These are phyloP conservation scores for Nigrospora oryzae DNA, from an alignment of 2,329 filamentous ascomycete species.

Conservation along the genomic window DNA sequence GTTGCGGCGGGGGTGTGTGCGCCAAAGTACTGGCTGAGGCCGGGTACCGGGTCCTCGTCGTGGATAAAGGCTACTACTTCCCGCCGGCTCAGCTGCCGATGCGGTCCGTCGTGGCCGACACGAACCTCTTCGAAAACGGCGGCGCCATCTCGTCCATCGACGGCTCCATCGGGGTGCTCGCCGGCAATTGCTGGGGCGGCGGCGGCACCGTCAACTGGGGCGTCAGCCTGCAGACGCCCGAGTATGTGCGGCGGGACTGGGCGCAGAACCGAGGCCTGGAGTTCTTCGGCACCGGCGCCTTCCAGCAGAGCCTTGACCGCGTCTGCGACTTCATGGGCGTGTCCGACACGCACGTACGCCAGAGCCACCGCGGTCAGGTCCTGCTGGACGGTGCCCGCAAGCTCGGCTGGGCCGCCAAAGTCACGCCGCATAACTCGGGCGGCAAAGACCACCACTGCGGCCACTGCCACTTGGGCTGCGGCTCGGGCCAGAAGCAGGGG, in stretches of 20 bases:
- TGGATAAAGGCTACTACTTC: conserved; percentile 63
- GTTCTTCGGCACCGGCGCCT: conserved; percentile 56
- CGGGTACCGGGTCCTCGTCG: conserved; percentile 48
- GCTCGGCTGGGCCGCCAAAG: conserved; percentile 53
- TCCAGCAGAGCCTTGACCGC: conserved; percentile 48
- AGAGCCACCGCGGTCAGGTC: conserved; percentile 54
- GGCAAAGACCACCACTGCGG: conserved; percentile 55
- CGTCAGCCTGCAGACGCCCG: conserved; percentile 41
- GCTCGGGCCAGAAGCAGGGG: conserved; percentile 56
- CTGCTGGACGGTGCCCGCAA: conserved; percentile 58
- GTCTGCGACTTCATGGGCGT: conserved; percentile 27
- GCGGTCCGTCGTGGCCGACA: conserved; percentile 39
- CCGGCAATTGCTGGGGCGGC: conserved; percentile 61
- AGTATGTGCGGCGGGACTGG: conserved; percentile 62
- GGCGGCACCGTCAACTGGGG: conserved; percentile 68
- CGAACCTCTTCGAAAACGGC: conserved; percentile 52
- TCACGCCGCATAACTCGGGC: conserved; percentile 62
- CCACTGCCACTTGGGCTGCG: conserved; percentile 30
- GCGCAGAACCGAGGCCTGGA: conserved; percentile 42
- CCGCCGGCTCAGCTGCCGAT: conserved; percentile 57
- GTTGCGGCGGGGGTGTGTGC: conserved; percentile 61
- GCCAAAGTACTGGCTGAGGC: conserved; percentile 57
- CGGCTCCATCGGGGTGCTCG: conserved; percentile 41
- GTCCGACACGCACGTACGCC: conserved; percentile 33
- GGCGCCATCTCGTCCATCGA: conserved; percentile 40